Evolutionary conservation across 2,329 filamentous ascomycete species (phyloP), one percentile per base, ranked within the genome.

Genomic region (Sporothrix humicola): DNA sequence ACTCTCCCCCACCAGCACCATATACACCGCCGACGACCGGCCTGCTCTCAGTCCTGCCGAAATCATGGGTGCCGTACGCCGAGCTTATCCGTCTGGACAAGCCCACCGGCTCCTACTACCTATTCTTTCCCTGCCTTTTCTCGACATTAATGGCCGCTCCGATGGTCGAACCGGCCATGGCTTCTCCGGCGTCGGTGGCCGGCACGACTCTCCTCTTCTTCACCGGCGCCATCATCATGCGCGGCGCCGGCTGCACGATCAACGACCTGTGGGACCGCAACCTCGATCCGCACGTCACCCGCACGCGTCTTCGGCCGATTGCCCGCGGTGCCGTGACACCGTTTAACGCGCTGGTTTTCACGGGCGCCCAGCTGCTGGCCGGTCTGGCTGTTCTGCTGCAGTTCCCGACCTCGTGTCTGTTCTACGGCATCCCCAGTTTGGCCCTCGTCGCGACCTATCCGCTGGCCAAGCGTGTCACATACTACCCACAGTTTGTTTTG

Each of bases 191-290:
- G 5, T 84, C 90, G 13, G 89, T 93, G 20, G 77, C 92, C 44
- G 87, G 89, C 68, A 94, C 91, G 0, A 87, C 88, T 0, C 79
- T 88, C 1, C 87, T 96, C 66, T 96, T 97, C 83, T 88, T 92
- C 78, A 85, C 89, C 1, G 94, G 93, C 69, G 92, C 93, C 3
- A 81, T 97, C 61, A 87, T 97, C 77, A 96, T 97, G 92, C 92
- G 94, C 75, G 92, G 94, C 68, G 93, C 93, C 23, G 93, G 93
- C 70, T 97, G 94, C 81, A 92, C 92, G 20, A 94, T 97, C 83
- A 97, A 97, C 80, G 94, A 97, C 80, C 89, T 97, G 69, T 95
- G 93, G 92, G 94, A 97, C 81, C 89, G 93, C 72, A 92, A 96
- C 77, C 90, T 97, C 17, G 94, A 97, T 81, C 91, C 92, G 7